A percentile compares a stretch with the other conserved stretches of the same genome.
phyloP scores from a whole-genome alignment of 2,329 filamentous ascomycete genomes.

The Ophiostoma montium region DNA sequence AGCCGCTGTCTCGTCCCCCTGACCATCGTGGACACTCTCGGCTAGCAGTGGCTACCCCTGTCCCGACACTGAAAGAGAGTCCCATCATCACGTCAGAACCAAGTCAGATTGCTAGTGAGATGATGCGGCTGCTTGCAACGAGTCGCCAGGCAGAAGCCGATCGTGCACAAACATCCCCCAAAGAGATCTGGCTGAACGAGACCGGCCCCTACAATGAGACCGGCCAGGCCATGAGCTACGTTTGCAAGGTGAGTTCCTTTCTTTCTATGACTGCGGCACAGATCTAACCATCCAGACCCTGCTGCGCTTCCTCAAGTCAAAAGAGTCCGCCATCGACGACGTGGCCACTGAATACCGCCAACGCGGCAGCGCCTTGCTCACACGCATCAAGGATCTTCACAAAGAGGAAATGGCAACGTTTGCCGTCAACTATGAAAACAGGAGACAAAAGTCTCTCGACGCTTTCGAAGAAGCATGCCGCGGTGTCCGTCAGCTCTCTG shows the following conservation, averaged over 20 bases:
- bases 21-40: not conserved
- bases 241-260: slow-evolving; percentile 9
- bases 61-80: not conserved
- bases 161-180: not conserved
- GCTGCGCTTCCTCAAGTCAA: slow-evolving; percentile 13
- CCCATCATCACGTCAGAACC: not conserved
- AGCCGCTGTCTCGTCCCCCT: not conserved
- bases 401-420: not conserved
- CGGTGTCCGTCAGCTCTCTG: not conserved
- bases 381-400: slow-evolving; percentile 5
- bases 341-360: slow-evolving; percentile 11
- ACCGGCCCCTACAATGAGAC: slow-evolving; percentile 11
- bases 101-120: slow-evolving; percentile 3
- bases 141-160: not conserved
- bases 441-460: not conserved
- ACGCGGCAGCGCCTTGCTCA: slow-evolving; percentile 5
- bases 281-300: slow-evolving; percentile 6
- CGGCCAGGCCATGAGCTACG: slow-evolving; percentile 11
- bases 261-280: no score
- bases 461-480: slow-evolving; percentile 1
- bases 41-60: not conserved
- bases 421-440: not conserved
- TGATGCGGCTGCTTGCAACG: slow-evolving; percentile 8
- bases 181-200: slow-evolving; percentile 9
- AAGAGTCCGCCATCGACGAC: slow-evolving; percentile 12